These are phyloP conservation scores for Lyophyllum decastes DNA, from an alignment of 768 basidiomycete genomes.

Conservation along the genomic window DNA sequence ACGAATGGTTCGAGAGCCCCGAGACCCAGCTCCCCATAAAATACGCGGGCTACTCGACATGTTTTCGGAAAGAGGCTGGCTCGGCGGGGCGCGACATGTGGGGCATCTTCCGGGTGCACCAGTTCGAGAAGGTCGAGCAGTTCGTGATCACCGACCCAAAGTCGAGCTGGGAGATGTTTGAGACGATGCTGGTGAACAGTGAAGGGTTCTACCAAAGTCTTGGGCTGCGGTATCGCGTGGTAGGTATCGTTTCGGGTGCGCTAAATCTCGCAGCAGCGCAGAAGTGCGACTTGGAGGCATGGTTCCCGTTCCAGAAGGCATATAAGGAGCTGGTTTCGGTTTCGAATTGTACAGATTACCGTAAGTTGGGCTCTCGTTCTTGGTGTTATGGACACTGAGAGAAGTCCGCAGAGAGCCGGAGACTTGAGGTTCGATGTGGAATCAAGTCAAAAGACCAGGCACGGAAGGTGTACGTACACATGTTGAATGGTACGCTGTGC, in stretches of 20 bases:
- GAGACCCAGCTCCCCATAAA: slow-evolving; percentile 89
- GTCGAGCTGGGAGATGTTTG: slow-evolving; percentile 93
- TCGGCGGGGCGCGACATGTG: slow-evolving; percentile 98
- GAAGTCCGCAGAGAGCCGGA: slow-evolving; percentile 72
- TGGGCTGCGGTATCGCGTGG: slow-evolving; percentile 87
- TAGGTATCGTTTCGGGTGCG: slow-evolving; percentile 94
- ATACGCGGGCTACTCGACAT: slow-evolving; percentile 90
- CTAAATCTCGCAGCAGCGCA: slow-evolving; percentile 96
- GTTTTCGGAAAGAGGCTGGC: slow-evolving; percentile 99
- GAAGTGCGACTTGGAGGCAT: slow-evolving; percentile 97
- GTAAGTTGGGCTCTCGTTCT: slow-evolving; percentile 50
- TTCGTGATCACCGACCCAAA: slow-evolving; percentile 95
- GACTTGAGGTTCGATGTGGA: slow-evolving; percentile 92
- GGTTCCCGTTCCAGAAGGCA: slow-evolving; percentile 96
- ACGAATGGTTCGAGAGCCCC: slow-evolving; percentile 97
- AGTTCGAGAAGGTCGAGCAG: slow-evolving; percentile 99
- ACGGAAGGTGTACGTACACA: slow-evolving; percentile 94
- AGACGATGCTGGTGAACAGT: slow-evolving; percentile 85
- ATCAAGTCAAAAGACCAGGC: slow-evolving; percentile 89
- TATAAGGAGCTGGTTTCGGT: slow-evolving; percentile 98
- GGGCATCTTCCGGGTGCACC: slow-evolving; percentile 99
- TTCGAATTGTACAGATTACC: slow-evolving; percentile 99
- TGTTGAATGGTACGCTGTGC: slow-evolving; percentile 97
- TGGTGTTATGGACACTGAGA: background rate
- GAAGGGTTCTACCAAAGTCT: slow-evolving; percentile 98